phyloP scores from a whole-genome alignment of 306 rosid species.

The Psophocarpus tetragonolobus region DNA sequence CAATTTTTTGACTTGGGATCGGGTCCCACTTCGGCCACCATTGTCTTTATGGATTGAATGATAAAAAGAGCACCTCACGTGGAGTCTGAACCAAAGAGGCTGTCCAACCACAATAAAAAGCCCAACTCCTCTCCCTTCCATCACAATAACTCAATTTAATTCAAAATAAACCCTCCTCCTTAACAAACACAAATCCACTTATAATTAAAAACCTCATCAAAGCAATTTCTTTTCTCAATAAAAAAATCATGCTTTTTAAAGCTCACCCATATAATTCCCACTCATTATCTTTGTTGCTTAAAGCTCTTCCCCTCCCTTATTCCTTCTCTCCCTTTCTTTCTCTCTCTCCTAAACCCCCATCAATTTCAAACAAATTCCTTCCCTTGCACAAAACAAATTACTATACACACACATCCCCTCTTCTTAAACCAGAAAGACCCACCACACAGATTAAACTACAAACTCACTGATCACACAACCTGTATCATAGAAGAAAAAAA shows the following conservation, averaged over 20 bases:
- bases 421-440: slow-evolving; percentile 38
- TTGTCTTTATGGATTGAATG: slow-evolving; percentile 93
- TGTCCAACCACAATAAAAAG: slow-evolving; percentile 84
- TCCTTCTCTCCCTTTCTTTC: slow-evolving; percentile 2
- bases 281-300: slow-evolving; percentile 92
- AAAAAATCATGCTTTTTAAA: slow-evolving; percentile 61
- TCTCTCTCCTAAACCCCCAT: slow-evolving; percentile 32
- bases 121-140: not conserved
- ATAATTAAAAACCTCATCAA: slow-evolving; percentile 32
- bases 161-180: not conserved
- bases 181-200: not conserved
- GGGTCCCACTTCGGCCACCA: slow-evolving; percentile 89
- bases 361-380: slow-evolving; percentile 43
- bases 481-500: slow-evolving; percentile 7
- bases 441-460: slow-evolving; percentile 42
- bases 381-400: slow-evolving; percentile 17
- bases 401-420: slow-evolving; percentile 8
- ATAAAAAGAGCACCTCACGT: slow-evolving; percentile 99
- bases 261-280: slow-evolving; percentile 84
- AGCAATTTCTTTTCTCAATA: slow-evolving; percentile 52
- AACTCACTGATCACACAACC: slow-evolving; percentile 39
- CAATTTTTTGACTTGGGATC: slow-evolving; percentile 80
- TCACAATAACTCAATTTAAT: not conserved
- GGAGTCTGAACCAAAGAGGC: slow-evolving; percentile 96
- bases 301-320: slow-evolving; percentile 51